Evolutionary conservation across 257 asterid species (phyloP).

Genomic region (Penstemon barbatus): DNA sequence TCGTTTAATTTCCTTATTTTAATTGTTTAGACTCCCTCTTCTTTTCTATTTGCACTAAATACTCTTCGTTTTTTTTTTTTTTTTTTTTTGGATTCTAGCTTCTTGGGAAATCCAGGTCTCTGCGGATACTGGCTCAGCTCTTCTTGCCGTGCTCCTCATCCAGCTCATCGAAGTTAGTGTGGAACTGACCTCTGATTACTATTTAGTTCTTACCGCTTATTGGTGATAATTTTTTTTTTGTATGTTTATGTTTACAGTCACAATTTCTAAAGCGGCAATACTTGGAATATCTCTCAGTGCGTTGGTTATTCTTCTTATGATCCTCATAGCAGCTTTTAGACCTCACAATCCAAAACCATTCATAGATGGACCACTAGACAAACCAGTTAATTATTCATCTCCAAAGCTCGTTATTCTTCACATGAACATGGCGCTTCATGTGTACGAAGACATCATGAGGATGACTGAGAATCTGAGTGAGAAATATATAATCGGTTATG

Average conservation of each 20-base stretch:
- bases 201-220: background rate
- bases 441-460: constrained; percentile 94
- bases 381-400: constrained; percentile 78
- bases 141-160: constrained; percentile 58
- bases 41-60: background rate
- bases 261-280: constrained; percentile 90
- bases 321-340: constrained; percentile 77
- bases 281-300: constrained; percentile 92
- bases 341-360: constrained; percentile 62
- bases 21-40: background rate
- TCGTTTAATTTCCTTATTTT: background rate
- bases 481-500: constrained; percentile 79
- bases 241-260: constrained; percentile 39
- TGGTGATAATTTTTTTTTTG: background rate
- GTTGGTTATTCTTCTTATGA: constrained; percentile 75
- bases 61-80: background rate
- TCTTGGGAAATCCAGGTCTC: constrained; percentile 78
- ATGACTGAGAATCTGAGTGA: constrained; percentile 90
- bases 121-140: constrained; percentile 84
- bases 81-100: constrained; percentile 35
- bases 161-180: constrained; percentile 58
- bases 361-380: constrained; percentile 63
- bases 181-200: background rate
- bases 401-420: constrained; percentile 93
- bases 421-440: constrained; percentile 98